Evolutionary conservation across 768 basidiomycete species (phyloP).

Genomic region (Phylloporus sp.): DNA sequence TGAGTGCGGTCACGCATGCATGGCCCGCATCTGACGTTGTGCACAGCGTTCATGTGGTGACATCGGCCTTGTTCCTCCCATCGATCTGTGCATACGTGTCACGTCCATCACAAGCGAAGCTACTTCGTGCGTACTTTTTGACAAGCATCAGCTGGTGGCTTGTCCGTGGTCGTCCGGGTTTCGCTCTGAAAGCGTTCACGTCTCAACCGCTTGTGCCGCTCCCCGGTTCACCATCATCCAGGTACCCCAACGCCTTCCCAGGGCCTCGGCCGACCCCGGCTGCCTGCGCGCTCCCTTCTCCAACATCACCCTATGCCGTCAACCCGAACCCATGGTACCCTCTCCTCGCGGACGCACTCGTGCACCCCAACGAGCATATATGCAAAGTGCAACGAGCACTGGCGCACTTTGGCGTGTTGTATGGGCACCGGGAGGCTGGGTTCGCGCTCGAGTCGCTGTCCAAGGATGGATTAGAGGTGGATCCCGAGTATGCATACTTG

Average conservation of each 20-base stretch:
- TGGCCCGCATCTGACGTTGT: slow-evolving; percentile 3
- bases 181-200: slow-evolving; percentile 50
- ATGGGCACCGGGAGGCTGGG: slow-evolving; percentile 37
- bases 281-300: slow-evolving; percentile 25
- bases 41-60: slow-evolving; percentile 62
- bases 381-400: slow-evolving; percentile 48
- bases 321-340: slow-evolving; percentile 57
- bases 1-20: slow-evolving; percentile 31
- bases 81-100: slow-evolving; percentile 46
- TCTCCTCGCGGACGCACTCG: slow-evolving; percentile 47
- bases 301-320: slow-evolving; percentile 31
- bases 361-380: slow-evolving; percentile 56
- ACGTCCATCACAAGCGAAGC: slow-evolving; percentile 49
- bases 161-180: slow-evolving; percentile 46
- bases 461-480: slow-evolving; percentile 28
- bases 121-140: slow-evolving; percentile 58
- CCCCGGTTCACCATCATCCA: slow-evolving; percentile 14
- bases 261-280: slow-evolving; percentile 20
- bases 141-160: slow-evolving; percentile 50
- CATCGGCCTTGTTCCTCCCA: slow-evolving; percentile 58
- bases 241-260: slow-evolving; percentile 21
- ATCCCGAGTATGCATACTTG: slow-evolving; percentile 42
- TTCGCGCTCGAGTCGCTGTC: slow-evolving; percentile 27
- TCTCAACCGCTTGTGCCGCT: slow-evolving; percentile 25
- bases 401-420: slow-evolving; percentile 41